Percentiles rank a stretch among this genome's conserved stretches.
phyloP scores from a whole-genome alignment of 106 monocot species.

The Chionographis japonica region DNA sequence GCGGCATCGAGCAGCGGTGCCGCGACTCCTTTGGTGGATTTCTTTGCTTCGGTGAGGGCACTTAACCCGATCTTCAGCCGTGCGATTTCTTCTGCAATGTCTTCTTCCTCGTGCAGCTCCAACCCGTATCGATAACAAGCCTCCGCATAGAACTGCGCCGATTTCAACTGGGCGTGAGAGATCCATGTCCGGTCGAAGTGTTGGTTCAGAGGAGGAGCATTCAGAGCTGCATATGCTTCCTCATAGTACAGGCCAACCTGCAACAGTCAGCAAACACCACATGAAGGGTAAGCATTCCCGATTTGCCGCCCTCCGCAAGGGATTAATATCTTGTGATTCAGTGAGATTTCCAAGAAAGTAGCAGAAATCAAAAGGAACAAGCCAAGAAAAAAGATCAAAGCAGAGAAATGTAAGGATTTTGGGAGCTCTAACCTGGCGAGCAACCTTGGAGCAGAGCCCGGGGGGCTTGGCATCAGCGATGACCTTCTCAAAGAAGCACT shows the following conservation, averaged over 20 bases:
- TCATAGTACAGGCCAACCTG: constrained; percentile 62
- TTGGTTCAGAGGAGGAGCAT: constrained; percentile 38
- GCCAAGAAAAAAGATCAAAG: background rate
- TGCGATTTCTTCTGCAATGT: constrained; percentile 61
- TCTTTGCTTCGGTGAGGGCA: constrained; percentile 43
- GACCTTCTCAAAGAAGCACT: constrained; percentile 74
- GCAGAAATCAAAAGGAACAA: too few relatives aligned
- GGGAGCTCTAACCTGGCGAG: constrained; percentile 33
- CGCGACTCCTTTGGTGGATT: constrained; percentile 44
- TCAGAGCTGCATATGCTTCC: constrained; percentile 37
- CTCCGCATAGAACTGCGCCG: constrained; percentile 59
- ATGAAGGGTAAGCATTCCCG: background rate
- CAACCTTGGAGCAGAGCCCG: constrained; percentile 45
- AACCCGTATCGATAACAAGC: constrained; percentile 47
- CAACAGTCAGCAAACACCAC: constrained; percentile 11
- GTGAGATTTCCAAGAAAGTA: too few relatives aligned
- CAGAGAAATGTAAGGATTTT: background rate
- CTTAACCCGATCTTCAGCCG: constrained; percentile 37
- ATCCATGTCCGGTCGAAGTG: constrained; percentile 59
- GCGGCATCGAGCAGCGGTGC: constrained; percentile 38
- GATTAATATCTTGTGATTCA: too few relatives aligned
- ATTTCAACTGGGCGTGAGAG: constrained; percentile 53
- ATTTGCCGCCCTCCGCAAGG: too few relatives aligned
- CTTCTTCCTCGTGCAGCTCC: constrained; percentile 51
- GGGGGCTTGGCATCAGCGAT: constrained; percentile 45